Evolutionary conservation across 2,329 filamentous ascomycete species (phyloP), one percentile per base, ranked within the genome.

Genomic region (Podosphaera xanthii): DNA sequence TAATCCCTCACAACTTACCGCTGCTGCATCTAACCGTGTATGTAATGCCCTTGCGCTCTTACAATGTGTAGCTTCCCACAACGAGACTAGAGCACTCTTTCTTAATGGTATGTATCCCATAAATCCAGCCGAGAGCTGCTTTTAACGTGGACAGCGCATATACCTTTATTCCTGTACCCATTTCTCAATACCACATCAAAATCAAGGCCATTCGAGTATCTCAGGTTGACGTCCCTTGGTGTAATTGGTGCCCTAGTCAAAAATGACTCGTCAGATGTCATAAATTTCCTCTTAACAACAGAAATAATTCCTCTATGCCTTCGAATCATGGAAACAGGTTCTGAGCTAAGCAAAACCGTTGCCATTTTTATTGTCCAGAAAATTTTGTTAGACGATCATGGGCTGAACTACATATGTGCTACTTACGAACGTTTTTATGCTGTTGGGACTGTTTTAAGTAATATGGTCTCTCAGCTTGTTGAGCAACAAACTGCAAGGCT

Each of bases 341-440:
- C 90, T 0, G 92, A 98, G 72, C 79, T 98, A 61, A 96, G 89
- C 76, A 98, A 98, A 76, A 98, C 92, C 0, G 92, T 98, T 12
- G 92, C 92, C 60, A 98, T 98, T 67, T 98, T 98, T 75, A 98
- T 98, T 67, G 92, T 98, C 22, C 92, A 98, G 73, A 98, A 98
- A 77, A 98, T 98, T 34, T 75, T 98, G 58, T 80, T 98, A 2
- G 92, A 98, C 69, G 92, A 98, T 67, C 91, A 94, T 67, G 92
- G 92, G 3, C 78, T 98, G 62, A 92, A 92, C 68, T 98, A 98
- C 72, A 98, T 98, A 61, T 98, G 92, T 73, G 91, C 94, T 64
- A 98, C 92, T 0, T 98, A 98, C 67, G 92, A 98, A 75, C 81
- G 92, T 30, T 98, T 98, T 73, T 98, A 97, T 66, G 92, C 92